These are phyloP conservation scores for Piper longum DNA, from an alignment of 164 flowering plant species.

Conservation along the genomic window DNA sequence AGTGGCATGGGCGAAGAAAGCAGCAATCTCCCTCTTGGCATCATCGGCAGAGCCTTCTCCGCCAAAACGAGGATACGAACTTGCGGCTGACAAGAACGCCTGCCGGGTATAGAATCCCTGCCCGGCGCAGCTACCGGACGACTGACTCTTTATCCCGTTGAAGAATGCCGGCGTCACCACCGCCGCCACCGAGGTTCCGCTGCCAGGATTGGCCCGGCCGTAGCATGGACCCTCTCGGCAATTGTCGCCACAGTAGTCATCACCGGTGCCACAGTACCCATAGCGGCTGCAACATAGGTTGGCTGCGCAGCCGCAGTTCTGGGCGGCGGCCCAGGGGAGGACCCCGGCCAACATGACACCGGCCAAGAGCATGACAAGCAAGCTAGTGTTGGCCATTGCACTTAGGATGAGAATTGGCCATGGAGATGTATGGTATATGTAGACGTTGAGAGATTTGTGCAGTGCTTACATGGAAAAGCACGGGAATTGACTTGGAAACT, in stretches of 20 bases:
- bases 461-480: no score
- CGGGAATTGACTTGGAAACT: no score
- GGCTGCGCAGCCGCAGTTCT: constrained; percentile 16
- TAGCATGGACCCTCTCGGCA: constrained; percentile 31
- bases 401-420: no score
- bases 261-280: constrained; percentile 25
- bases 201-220: constrained; percentile 9
- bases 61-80: constrained; percentile 34
- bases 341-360: constrained; percentile 2
- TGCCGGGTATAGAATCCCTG: constrained; percentile 35
- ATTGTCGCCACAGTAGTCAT: constrained; percentile 29
- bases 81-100: constrained; percentile 29
- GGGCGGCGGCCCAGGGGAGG: constrained; percentile 4
- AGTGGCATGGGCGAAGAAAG: constrained; percentile 32
- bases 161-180: constrained; percentile 36
- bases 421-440: no score
- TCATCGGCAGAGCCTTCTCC: constrained; percentile 26
- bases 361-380: neutral
- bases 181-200: constrained; percentile 7
- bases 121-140: constrained; percentile 28
- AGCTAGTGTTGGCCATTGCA: neutral
- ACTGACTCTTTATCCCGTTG: constrained; percentile 24
- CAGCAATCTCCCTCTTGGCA: constrained; percentile 57
- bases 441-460: no score
- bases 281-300: constrained; percentile 17